Evolutionary conservation across 306 rosid genomes (phyloP).

Genomic region (Cicer pinnatifidum): DNA sequence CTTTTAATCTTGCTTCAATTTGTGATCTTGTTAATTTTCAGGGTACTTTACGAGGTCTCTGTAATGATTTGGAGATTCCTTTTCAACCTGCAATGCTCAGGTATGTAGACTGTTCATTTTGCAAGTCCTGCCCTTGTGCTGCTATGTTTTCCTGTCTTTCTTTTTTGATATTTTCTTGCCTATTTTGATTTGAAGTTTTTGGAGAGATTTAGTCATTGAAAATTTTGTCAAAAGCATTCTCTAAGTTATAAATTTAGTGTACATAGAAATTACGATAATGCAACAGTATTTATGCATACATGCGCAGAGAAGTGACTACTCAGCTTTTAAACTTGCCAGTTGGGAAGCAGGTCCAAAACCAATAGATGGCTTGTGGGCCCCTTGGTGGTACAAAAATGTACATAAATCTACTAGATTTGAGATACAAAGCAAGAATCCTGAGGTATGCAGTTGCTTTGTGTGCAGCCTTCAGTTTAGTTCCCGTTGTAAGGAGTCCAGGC

Average conservation of each 20-base stretch:
- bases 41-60: slow-evolving; percentile 71
- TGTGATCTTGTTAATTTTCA: slow-evolving; percentile 44
- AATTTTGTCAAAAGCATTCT: neutral
- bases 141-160: slow-evolving; percentile 14
- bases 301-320: slow-evolving; percentile 41
- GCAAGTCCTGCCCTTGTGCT: slow-evolving; percentile 11
- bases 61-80: slow-evolving; percentile 76
- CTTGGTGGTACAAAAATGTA: slow-evolving; percentile 78
- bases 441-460: slow-evolving; percentile 52
- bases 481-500: slow-evolving; percentile 22
- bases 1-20: slow-evolving; percentile 11
- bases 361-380: slow-evolving; percentile 83
- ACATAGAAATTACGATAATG: slow-evolving; percentile 11
- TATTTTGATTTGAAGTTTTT: neutral
- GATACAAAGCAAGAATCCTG: slow-evolving; percentile 57
- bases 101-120: slow-evolving; percentile 52
- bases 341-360: slow-evolving; percentile 88
- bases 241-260: slow-evolving; percentile 10
- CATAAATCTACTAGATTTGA: slow-evolving; percentile 68
- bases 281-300: slow-evolving; percentile 26
- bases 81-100: slow-evolving; percentile 76
- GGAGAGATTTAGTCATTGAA: slow-evolving; percentile 2
- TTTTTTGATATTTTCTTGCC: slow-evolving; percentile 20
- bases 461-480: slow-evolving; percentile 25
- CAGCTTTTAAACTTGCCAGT: slow-evolving; percentile 50